Conservation (phyloP, 495 filamentous ascomycete genomes). For the Neurospora hispaniola region DNA sequence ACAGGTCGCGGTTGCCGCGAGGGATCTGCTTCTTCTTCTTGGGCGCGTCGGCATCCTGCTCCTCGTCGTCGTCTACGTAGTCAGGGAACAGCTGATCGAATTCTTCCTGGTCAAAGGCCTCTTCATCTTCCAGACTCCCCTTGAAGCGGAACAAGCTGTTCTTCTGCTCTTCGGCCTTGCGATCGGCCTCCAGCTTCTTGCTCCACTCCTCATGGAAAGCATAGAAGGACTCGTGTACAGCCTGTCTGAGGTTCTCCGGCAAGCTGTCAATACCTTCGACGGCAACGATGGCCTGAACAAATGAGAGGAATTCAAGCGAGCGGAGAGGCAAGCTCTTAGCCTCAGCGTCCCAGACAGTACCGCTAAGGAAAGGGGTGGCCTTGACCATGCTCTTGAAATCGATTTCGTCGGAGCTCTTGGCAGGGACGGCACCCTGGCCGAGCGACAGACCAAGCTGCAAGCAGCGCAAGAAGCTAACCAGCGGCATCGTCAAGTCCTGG, state of each 20-base stretch:
- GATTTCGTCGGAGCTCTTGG: constrained; percentile 14
- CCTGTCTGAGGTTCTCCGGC: constrained; percentile 18
- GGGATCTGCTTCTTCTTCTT: constrained; percentile 12
- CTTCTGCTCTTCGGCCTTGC: constrained; percentile 57
- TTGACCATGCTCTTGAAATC: constrained; percentile 32
- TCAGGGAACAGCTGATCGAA: constrained; percentile 72
- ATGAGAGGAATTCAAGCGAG: constrained; percentile 36
- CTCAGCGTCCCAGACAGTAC: constrained; percentile 18
- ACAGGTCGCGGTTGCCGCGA: constrained; percentile 30
- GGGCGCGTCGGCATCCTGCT: constrained; percentile 7
- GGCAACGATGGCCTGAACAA: constrained; percentile 26
- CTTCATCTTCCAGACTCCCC: constrained; percentile 60
- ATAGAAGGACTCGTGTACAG: constrained; percentile 47
- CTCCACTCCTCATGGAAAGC: constrained; percentile 71
- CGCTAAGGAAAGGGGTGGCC: constrained; percentile 56
- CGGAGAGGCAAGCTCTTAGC: constrained; percentile 23
- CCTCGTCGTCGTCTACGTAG: constrained; percentile 35
- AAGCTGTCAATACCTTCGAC: constrained; percentile 34
- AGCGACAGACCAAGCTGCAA: constrained; percentile 68
- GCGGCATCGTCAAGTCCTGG: constrained; percentile 69
- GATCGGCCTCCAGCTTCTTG: constrained; percentile 57
- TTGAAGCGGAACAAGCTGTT: constrained; percentile 70
- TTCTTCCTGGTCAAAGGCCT: constrained; percentile 67
- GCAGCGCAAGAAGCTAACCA: constrained; percentile 71
- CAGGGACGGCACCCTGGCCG: constrained; percentile 27